Percentiles rank a stretch among this genome's conserved stretches.
Evolutionary conservation across 164 flowering plant species (phyloP).

Genomic region (Dillenia turbinata): DNA sequence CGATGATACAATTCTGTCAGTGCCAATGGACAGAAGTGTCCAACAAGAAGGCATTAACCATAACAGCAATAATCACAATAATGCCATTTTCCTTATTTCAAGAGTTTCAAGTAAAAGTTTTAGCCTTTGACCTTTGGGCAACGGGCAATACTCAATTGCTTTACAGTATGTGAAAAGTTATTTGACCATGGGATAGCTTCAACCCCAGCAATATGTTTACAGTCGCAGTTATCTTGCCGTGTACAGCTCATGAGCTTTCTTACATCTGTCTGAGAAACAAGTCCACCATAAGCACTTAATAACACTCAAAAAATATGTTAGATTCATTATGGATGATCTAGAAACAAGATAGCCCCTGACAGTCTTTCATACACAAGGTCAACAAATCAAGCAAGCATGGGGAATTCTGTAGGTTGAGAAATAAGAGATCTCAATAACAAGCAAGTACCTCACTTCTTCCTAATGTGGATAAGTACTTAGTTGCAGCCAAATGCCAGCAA

Average conservation of each 20-base stretch:
- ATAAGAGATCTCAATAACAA: background rate
- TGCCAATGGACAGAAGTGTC: too few species aligned
- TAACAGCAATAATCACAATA: too few species aligned
- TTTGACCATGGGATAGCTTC: conserved; percentile 60
- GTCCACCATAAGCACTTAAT: background rate
- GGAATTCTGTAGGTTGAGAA: too few species aligned
- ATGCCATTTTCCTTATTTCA: too few species aligned
- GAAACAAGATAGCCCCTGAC: too few species aligned
- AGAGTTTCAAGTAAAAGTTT: background rate
- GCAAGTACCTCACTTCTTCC: conserved; percentile 50
- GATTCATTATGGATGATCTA: too few species aligned
- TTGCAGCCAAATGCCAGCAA: conserved; percentile 86
- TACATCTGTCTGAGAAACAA: conserved; percentile 44
- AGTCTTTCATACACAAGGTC: too few species aligned
- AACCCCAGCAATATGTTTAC: conserved; percentile 37
- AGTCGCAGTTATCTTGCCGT: conserved; percentile 60
- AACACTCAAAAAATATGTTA: too few species aligned
- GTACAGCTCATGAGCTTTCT: conserved; percentile 44
- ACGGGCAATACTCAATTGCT: conserved; percentile 62
- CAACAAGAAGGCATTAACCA: too few species aligned
- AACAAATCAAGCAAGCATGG: too few species aligned
- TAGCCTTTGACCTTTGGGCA: conserved; percentile 61
- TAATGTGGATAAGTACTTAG: conserved; percentile 43
- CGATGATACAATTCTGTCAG: too few species aligned
- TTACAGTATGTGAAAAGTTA: conserved; percentile 44